Evolutionary conservation across 2,329 filamentous ascomycete genomes (phyloP).

Genomic region (Verticillium longisporum): DNA sequence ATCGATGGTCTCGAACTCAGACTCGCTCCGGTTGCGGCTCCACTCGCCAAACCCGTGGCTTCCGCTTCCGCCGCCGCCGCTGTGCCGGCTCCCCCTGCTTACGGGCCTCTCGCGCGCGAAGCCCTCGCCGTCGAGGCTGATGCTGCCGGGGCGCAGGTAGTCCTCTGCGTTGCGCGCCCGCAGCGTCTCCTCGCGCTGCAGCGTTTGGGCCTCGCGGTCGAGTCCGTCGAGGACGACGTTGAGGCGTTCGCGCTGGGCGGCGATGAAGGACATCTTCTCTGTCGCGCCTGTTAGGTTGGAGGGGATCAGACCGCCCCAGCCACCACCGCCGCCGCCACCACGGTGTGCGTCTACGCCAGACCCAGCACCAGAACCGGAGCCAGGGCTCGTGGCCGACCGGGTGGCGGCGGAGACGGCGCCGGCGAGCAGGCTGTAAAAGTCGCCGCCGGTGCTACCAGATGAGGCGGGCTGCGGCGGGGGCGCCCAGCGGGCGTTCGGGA

Average conservation of each 20-base stretch:
- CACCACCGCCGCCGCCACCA: background rate
- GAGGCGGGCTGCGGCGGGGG: constrained; percentile 26
- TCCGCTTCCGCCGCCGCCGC: background rate
- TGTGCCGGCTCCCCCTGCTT: constrained; percentile 32
- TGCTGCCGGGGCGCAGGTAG: background rate
- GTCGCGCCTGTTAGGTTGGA: constrained; percentile 55
- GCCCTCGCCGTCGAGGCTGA: background rate
- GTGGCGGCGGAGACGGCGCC: constrained; percentile 59
- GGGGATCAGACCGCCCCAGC: constrained; percentile 58
- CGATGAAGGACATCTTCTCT: constrained; percentile 69
- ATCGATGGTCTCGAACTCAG: constrained; percentile 85
- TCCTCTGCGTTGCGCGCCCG: background rate
- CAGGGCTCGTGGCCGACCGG: constrained; percentile 25
- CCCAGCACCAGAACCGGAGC: constrained; percentile 21
- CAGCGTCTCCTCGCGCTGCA: constrained; percentile 33
- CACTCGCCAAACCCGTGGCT: constrained; percentile 46
- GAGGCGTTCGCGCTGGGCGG: constrained; percentile 72
- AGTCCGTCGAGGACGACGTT: constrained; percentile 68
- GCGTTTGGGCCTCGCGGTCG: constrained; percentile 66
- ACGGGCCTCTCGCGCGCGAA: constrained; percentile 5
- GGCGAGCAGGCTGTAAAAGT: constrained; percentile 74
- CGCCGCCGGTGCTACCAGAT: constrained; percentile 29
- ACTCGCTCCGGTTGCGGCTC: constrained; percentile 77
- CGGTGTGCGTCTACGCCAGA: constrained; percentile 5
- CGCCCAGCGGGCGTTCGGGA: constrained; percentile 59